These are phyloP conservation scores for Schoenoplectus triqueter DNA, from an alignment of 202 grass and related monocot genomes.

Conservation along the genomic window DNA sequence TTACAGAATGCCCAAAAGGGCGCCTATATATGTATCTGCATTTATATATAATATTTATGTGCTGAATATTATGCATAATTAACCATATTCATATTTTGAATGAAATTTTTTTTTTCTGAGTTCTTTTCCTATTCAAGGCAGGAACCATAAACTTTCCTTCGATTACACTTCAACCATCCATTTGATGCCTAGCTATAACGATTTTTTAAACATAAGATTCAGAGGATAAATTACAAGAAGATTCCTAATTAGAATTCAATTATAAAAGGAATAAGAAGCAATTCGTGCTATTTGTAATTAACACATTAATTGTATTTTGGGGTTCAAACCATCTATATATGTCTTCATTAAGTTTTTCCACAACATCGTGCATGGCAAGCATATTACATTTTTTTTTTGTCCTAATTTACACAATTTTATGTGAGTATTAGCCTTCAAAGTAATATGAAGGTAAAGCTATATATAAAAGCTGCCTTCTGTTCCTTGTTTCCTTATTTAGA, in stretches of 20 bases:
- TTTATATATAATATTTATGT: background rate
- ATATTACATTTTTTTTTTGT: background rate
- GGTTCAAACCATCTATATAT: too few species aligned
- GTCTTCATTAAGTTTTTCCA: background rate
- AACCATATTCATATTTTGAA: background rate
- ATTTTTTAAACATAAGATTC: background rate
- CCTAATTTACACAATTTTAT: background rate
- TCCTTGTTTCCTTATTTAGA: constrained; percentile 4
- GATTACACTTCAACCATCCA: constrained; percentile 16
- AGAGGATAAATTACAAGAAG: constrained; percentile 10
- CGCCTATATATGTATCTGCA: too few species aligned
- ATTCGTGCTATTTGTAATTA: background rate
- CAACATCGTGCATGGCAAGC: background rate
- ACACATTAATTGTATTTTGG: too few species aligned
- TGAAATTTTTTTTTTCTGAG: too few species aligned
- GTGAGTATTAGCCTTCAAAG: background rate
- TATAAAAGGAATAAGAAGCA: background rate
- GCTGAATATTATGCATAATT: background rate
- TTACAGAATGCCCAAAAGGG: background rate
- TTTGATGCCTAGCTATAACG: background rate
- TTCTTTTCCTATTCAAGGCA: constrained; percentile 7
- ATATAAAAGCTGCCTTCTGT: constrained; percentile 12
- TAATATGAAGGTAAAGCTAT: background rate
- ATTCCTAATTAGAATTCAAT: background rate
- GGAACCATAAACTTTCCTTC: constrained; percentile 36